Evolutionary conservation across 345 rosid genomes (phyloP).

Genomic region (Gossypium thurberi): DNA sequence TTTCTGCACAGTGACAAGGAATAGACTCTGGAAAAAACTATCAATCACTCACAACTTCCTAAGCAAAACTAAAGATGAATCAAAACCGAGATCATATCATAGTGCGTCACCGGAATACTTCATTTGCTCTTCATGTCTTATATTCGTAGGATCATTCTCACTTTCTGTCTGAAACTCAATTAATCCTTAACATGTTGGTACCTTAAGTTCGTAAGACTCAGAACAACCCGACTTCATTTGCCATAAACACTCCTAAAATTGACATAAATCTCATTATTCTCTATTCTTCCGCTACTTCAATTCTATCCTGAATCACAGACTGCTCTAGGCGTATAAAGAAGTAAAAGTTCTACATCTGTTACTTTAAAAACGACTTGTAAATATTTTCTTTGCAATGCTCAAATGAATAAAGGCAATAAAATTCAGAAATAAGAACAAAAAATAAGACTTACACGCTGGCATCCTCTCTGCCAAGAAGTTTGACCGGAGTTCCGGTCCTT

Average conservation of each 20-base stretch:
- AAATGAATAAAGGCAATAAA: background rate
- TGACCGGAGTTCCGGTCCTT: constrained; percentile 94
- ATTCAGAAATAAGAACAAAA: background rate
- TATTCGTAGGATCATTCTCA: background rate
- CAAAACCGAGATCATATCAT: background rate
- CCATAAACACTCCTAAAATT: background rate
- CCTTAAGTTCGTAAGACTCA: background rate
- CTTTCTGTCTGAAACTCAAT: background rate
- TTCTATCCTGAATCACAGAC: background rate
- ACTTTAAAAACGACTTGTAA: background rate
- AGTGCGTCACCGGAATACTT: background rate
- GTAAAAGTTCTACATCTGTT: background rate
- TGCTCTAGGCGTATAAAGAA: background rate
- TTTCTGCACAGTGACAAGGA: background rate
- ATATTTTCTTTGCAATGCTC: background rate
- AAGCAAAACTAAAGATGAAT: background rate
- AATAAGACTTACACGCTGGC: constrained; percentile 84
- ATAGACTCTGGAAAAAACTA: background rate
- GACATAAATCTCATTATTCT: background rate
- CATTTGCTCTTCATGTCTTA: background rate
- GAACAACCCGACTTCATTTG: background rate
- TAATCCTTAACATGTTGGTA: background rate
- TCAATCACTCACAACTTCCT: background rate
- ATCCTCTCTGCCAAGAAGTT: constrained; percentile 97
- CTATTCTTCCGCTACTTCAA: background rate